Base-by-base conservation (phyloP, 192 early-diverging fungal species). In the Podila epigama region DNA sequence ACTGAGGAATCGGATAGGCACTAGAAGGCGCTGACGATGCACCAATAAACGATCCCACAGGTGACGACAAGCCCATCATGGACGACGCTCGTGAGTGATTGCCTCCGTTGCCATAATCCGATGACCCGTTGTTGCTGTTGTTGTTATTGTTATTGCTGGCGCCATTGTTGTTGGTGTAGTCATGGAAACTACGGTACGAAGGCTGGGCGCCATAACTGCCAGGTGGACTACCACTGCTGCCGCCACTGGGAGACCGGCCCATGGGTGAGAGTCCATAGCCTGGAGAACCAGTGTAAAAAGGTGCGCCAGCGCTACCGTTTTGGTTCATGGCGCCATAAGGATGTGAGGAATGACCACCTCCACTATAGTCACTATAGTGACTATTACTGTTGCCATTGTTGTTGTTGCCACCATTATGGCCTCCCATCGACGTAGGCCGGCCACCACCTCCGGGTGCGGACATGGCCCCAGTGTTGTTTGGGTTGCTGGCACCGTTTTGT, bases 11-110 rank as follows among this genome's bases (percentile, higher is more conserved):
- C 3, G 71, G 48, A 41, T 75, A 75, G 9, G 71, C 53, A 15
- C 50, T 42, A 20, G 70, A 67, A 2, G 64, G 52, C 18, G 65
- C 31, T 0, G 71, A 63, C 13, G 71, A 34, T 16, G 71, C 52
- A 11, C 54, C 40, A 58, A 75, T 57, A 52, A 75, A 75, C 15
- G 71, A 71, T 29, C 71, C 65, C 13, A 37, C 64, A 5, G 71
- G 65, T 1, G 71, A 60, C 4, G 71, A 66, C 7, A 75, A 6
- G 20, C 65, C 52, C 71, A 75, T 75, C 71, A 75, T 63, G 11
- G 71, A 75, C 1, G 71, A 68, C 10, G 71, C 40, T n/a, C 71
- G 63, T 3, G 71, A 63, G 56, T 75, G 71, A 25, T 44, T 32
- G 20, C 39, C 54, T 10, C 70, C 58, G 9, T 40, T 27, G 52